Evolutionary conservation across 352 stramenopile genomes (phyloP), one percentile per base, ranked within the genome.

Genomic region (Phytophthora megakarya): DNA sequence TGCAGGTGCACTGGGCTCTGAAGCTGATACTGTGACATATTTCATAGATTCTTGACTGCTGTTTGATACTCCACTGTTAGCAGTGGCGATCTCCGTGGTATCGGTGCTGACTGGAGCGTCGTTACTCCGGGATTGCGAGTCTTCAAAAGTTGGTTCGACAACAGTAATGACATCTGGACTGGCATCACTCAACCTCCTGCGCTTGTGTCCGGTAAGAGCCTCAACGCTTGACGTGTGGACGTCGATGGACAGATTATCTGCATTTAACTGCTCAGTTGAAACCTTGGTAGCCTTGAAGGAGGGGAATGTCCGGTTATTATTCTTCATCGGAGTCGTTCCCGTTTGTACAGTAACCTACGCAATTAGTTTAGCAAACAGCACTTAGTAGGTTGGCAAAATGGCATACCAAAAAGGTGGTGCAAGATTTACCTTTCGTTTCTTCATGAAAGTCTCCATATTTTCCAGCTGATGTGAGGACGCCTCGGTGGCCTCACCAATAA

Each of bases 391-490:
- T 52, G 18, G n/a, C 8, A 43, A 9, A n/a, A 42, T 26, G 5
- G 35, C 61, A 26, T 5, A 43, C n/a, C 19, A 7, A 58, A 5
- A 26, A 5, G 9, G 7, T 10, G 49, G 8, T 40, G n/a, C 9
- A n/a, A 13, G 28, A 18, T 25, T 44, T 66, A 87, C 78, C 73
- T 75, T 75, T 67, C 74, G 50, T 43, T 85, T 84, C 65, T 84
- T 84, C 54, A 85, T 65, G 59, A 72, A 88, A 12, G 64, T 46
- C 47, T 75, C 69, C 23, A 84, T 67, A 12, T 72, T 66, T 22
- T 84, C 25, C 16, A 78, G 54, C 37, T 78, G 72, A 18, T 72
- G 57, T 9, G 46, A 69, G 13, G 72, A 78, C 9, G 72, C 57
- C 23, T 65, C 53, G 10, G 51, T 60, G 13, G 69, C 65, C 22